Evolutionary conservation across 257 asterid genomes (phyloP).

Genomic region (Gentiana straminea): DNA sequence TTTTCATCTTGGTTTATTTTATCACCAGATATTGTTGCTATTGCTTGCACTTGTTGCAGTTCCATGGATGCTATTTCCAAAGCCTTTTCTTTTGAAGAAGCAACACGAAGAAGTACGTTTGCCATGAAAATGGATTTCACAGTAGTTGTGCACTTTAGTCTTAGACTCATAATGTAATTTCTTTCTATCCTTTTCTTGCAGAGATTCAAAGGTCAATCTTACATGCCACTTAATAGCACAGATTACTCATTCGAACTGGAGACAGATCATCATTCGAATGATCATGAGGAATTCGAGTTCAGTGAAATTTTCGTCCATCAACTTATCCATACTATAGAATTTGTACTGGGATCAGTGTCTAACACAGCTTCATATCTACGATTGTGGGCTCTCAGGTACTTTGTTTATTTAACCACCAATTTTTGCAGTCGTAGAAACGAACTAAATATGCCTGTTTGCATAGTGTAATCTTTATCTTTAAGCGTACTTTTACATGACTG

Average conservation of each 20-base stretch:
- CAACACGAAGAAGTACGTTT: constrained; percentile 43
- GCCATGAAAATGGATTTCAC: too few species aligned
- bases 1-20: neutral
- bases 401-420: neutral
- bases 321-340: constrained; percentile 57
- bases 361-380: constrained; percentile 68
- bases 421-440: too few species aligned
- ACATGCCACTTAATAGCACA: constrained; percentile 26
- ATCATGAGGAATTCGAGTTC: constrained; percentile 46
- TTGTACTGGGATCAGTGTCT: constrained; percentile 60
- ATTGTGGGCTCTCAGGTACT: constrained; percentile 62
- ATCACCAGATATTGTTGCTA: constrained; percentile 34
- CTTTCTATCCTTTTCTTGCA: constrained; percentile 17
- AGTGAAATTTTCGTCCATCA: constrained; percentile 61
- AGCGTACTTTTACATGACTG: neutral
- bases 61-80: constrained; percentile 66
- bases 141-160: too few species aligned
- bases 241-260: constrained; percentile 41
- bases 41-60: constrained; percentile 51
- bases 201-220: constrained; percentile 49
- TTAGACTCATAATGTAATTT: too few species aligned
- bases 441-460: too few species aligned
- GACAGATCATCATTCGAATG: constrained; percentile 24
- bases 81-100: constrained; percentile 49
- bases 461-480: too few species aligned